Percentiles rank a stretch among this genome's conserved stretches.
Evolutionary conservation across 768 basidiomycete genomes (phyloP).

Genomic region (Pholiota conissans): DNA sequence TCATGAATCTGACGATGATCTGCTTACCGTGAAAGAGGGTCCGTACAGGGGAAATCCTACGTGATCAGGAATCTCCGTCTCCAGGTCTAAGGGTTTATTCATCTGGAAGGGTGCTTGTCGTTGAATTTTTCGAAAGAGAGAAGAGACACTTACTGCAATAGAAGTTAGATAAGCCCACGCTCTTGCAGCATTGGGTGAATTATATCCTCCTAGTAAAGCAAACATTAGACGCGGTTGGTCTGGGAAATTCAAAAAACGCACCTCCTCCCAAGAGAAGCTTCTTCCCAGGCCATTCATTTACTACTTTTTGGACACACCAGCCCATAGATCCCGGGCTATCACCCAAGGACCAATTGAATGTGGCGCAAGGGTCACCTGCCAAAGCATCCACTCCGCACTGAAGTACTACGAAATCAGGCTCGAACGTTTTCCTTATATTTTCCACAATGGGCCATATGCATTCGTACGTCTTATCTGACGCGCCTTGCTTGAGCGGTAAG

Average conservation of each 20-base stretch:
- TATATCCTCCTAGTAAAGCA: slow-evolving; percentile 70
- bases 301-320: slow-evolving; percentile 59
- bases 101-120: slow-evolving; percentile 37
- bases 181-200: slow-evolving; percentile 79
- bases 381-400: slow-evolving; percentile 90
- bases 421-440: slow-evolving; percentile 55
- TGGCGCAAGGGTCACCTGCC: slow-evolving; percentile 77
- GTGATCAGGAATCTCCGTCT: slow-evolving; percentile 78
- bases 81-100: slow-evolving; percentile 51
- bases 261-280: slow-evolving; percentile 80
- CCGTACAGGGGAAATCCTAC: slow-evolving; percentile 68
- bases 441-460: slow-evolving; percentile 69
- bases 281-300: slow-evolving; percentile 57
- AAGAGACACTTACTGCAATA: slow-evolving; percentile 52
- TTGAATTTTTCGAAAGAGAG: background rate
- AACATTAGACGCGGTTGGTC: slow-evolving; percentile 8
- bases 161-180: slow-evolving; percentile 87
- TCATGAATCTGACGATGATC: background rate
- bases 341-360: slow-evolving; percentile 71
- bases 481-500: slow-evolving; percentile 74
- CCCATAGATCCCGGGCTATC: slow-evolving; percentile 61
- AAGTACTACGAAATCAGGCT: slow-evolving; percentile 76
- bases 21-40: slow-evolving; percentile 67
- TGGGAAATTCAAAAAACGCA: slow-evolving; percentile 22
- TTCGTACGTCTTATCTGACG: slow-evolving; percentile 60